Evolutionary conservation across 805 yeast species (phyloP).

Genomic region (Candida silvicultrix): DNA sequence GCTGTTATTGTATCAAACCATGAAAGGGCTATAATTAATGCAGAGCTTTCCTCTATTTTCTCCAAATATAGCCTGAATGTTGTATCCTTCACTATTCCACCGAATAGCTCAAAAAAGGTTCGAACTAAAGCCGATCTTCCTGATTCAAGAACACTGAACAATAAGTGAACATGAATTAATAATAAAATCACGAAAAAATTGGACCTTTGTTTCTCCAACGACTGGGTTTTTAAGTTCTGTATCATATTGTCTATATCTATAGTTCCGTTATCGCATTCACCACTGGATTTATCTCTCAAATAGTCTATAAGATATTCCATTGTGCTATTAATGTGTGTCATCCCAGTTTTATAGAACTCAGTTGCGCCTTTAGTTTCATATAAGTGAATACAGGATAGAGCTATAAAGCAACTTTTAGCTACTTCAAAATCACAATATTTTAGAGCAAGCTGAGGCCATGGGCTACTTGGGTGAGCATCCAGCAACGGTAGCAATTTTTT

Average conservation of each 20-base stretch:
- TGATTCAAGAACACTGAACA: constrained; percentile 47
- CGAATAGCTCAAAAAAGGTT: constrained; percentile 41
- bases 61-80: constrained; percentile 36
- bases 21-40: constrained; percentile 43
- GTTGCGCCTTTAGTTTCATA: constrained; percentile 47
- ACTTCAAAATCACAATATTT: constrained; percentile 52
- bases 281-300: constrained; percentile 24
- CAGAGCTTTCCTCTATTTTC: constrained; percentile 41
- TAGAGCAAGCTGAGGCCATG: constrained; percentile 55
- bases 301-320: constrained; percentile 47
- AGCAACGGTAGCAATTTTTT: constrained; percentile 44
- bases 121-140: constrained; percentile 48
- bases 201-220: constrained; percentile 28
- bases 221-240: constrained; percentile 28
- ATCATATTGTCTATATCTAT: constrained; percentile 30
- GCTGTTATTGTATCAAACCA: constrained; percentile 59
- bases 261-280: constrained; percentile 9
- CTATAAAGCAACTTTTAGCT: constrained; percentile 51
- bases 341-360: constrained; percentile 45
- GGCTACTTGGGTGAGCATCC: constrained; percentile 55
- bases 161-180: constrained; percentile 45
- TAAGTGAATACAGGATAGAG: constrained; percentile 51
- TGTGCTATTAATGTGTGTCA: constrained; percentile 47
- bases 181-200: constrained; percentile 43
- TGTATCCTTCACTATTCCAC: constrained; percentile 40